Base-by-base conservation (phyloP, 2,329 filamentous ascomycete species). In the Thermothelomyces thermophilus region DNA sequence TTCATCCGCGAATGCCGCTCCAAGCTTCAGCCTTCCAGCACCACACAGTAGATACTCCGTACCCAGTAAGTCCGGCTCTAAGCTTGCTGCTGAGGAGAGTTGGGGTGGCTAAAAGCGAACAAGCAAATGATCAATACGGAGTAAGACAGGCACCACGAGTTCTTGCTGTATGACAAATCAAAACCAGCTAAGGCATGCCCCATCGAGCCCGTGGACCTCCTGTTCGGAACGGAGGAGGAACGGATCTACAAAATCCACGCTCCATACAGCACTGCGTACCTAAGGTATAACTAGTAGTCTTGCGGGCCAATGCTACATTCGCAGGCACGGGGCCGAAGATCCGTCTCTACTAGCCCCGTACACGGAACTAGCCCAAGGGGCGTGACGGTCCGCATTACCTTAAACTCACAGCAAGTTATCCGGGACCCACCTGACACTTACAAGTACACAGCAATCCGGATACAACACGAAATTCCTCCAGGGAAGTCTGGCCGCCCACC, bases 331-430 rank as follows among this genome's bases (percentile, higher is more conserved):
- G 35, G 19, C 17, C 17, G 16, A 17, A 37, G 19, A 7, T 37
- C 13, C 19, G n/a, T 3, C 20, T 17, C 24, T 26, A 9, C 9
- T 16, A 30, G 30, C 31, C 24, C 53, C 53, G 43, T 43, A 19
- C 50, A n/a, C 50, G 44, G 31, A 48, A 49, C 48, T 31, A 51
- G 41, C 45, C 35, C 22, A 49, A 55, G 46, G 53, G 47, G 33
- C 46, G 35, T 43, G 17, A 52, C 26, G 53, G 50, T 55, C 53
- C 53, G 47, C 19, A 17, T 34, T n/a, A 44, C 17, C 11, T 35
- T 6, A 3, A 17, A 16, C n/a, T n/a, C n/a, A n/a, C n/a, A 33
- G 14, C 11, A 33, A 16, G 22, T 34, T 41, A 43, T 31, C 31
- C 39, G 33, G 24, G 46, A 37, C 40, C 46, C 34, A 43, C 19